phyloP scores from a whole-genome alignment of 768 basidiomycete genomes.

The Lactarius indigo region DNA sequence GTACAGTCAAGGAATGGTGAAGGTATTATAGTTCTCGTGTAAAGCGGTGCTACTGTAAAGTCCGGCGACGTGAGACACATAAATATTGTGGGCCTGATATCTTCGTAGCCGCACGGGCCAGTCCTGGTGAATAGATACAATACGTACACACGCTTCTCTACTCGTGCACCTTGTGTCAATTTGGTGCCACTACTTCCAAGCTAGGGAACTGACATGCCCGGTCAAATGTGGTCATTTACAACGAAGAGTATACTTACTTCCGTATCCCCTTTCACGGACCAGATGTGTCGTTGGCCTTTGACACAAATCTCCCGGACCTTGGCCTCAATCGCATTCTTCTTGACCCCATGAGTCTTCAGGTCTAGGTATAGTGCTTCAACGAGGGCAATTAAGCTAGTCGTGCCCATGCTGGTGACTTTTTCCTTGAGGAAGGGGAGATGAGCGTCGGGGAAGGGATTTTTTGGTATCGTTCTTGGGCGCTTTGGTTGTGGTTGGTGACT shows the following conservation, averaged over 20 bases:
- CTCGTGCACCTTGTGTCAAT: background rate
- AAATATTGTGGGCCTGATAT: background rate
- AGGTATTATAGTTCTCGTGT: conserved; percentile 4
- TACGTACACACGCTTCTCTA: background rate
- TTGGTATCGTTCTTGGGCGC: conserved; percentile 35
- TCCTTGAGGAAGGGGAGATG: conserved; percentile 57
- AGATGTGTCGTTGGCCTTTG: conserved; percentile 69
- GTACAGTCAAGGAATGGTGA: conserved; percentile 1
- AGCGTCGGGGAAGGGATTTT: conserved; percentile 64
- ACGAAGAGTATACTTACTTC: conserved; percentile 11
- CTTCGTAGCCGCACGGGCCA: background rate
- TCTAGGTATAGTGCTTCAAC: conserved; percentile 73
- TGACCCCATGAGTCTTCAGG: conserved; percentile 64
- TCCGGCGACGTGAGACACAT: background rate
- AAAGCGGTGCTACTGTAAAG: background rate
- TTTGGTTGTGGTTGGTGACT: conserved; percentile 28
- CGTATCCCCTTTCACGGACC: conserved; percentile 55
- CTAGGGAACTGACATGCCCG: background rate
- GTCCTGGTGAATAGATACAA: conserved; percentile 9
- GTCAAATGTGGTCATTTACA: background rate
- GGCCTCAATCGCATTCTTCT: conserved; percentile 80
- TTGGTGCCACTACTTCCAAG: background rate
- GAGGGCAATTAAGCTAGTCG: conserved; percentile 60
- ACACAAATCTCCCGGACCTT: conserved; percentile 75
- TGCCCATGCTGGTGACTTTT: conserved; percentile 59